Evolutionary conservation across 331 rosid species (phyloP).

Genomic region (Malus hybrid): DNA sequence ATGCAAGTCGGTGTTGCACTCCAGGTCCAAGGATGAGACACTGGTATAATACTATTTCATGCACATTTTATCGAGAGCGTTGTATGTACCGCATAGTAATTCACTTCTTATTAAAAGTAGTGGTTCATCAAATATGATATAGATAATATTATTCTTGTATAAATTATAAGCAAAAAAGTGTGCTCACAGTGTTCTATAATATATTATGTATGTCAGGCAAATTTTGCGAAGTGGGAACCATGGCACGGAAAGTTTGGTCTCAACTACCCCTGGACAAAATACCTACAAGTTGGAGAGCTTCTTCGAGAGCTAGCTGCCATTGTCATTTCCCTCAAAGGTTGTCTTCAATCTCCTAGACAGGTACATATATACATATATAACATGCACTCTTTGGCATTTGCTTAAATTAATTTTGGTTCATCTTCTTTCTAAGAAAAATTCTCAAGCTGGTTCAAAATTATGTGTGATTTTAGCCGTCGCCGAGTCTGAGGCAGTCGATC

Average conservation of each 20-base stretch:
- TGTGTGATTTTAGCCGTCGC: slow-evolving; percentile 26
- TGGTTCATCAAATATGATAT: too few relatives aligned
- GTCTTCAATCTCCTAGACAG: slow-evolving; percentile 61
- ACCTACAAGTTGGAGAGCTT: slow-evolving; percentile 58
- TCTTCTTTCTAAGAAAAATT: not conserved
- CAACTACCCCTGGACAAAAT: slow-evolving; percentile 71
- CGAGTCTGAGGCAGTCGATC: slow-evolving; percentile 14
- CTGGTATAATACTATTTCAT: slow-evolving; percentile 33
- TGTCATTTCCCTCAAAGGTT: slow-evolving; percentile 35
- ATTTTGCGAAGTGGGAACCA: slow-evolving; percentile 94
- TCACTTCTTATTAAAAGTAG: too few relatives aligned
- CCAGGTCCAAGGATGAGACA: slow-evolving; percentile 68
- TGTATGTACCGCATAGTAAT: not conserved
- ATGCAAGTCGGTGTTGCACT: slow-evolving; percentile 59
- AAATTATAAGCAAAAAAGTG: not conserved
- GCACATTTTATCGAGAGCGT: not conserved
- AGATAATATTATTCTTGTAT: too few relatives aligned
- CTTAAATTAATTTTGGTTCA: not conserved
- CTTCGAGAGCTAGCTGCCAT: slow-evolving; percentile 63
- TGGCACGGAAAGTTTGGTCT: slow-evolving; percentile 95
- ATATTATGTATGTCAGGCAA: slow-evolving; percentile 37
- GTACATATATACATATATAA: slow-evolving; percentile 14
- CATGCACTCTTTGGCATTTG: not conserved
- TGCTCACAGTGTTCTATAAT: not conserved
- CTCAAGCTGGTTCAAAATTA: not conserved